Base-by-base conservation (phyloP, 495 filamentous ascomycete genomes). In the Terfezia claveryi region DNA sequence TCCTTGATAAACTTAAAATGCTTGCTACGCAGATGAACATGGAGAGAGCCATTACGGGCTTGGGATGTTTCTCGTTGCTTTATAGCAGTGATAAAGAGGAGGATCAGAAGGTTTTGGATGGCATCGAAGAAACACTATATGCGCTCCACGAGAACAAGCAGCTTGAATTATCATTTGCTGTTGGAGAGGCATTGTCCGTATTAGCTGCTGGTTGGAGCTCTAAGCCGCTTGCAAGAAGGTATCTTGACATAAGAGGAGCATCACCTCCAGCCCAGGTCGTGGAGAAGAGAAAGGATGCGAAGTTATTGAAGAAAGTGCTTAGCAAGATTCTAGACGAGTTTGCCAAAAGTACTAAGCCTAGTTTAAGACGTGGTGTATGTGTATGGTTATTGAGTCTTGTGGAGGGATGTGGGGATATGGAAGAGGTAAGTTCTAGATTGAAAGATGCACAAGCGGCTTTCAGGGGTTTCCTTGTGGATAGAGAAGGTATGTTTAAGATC, bases 381-480 rank as follows among this genome's bases (percentile, higher is more conserved):
- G 92, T 95, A 54, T 94, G 88, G 87, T 74, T 95, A 10, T 77
- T 96, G 53, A 89, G 83, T 62, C 65, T 95, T n/a, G 80, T 96
- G 52, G 87, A 94, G 60, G 84, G 87, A 62, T 94, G 88, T 66
- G 87, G 85, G 0, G 76, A 87, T 56, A 69, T 81, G 16, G 66
- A 69, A 20, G 76, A 83, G 57, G 72, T 94, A 44, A 82, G 91
- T 64, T 68, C 70, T 4, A 75, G 79, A 10, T 68, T 98, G 55
- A 73, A 81, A 56, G 74, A 83, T 58, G 91, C 82, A 65, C 91
- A 98, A 67, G 76, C 71, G 52, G 85, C 83, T 4, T 98, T 98
- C 67, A 83, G 87, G 69, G 72, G 79, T 14, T 78, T 94, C n/a
- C 75, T 98, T 37, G 77, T 80, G 11, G 87, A 92, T 63, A 74